Evolutionary conservation across 169 alveolate species (phyloP), one percentile per base, ranked within the genome.

Genomic region (Plasmodium knowlesi): DNA sequence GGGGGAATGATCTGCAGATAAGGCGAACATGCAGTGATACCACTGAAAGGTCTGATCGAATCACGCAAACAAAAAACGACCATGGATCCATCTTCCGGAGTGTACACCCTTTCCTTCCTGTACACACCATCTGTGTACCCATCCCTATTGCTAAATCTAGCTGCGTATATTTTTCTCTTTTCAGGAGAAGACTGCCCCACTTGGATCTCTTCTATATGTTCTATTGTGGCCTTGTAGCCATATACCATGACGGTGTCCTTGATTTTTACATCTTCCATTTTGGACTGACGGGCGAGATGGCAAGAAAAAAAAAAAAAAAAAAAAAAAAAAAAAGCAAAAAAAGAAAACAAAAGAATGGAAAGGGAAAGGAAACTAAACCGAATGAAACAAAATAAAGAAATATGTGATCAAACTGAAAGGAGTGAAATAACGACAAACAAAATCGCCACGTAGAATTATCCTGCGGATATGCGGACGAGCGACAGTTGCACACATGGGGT

Each of bases 221-320:
- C 53, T 0, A 88, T 61, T 34, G 61, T 79, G 30, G 94, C 80
- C 53, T 88, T 88, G 72, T 79, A 86, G 53, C 94, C 94, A 79
- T 88, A 88, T 32, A 88, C 57, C 94, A 88, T 88, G 37, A 88
- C 94, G 50, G 54, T 80, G 46, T 88, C 94, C 10, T 88, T 70
- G 30, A 78, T 74, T 1, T 28, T 61, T 34, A 78, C 94, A 79
- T 88, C 71, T 61, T 88, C 34, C 53, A 34, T 79, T 43, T 74
- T 4, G 28, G 22, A 83, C 32, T 28, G 41, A n/a, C 10, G 22
- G 32, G 46, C 12, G 72, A 57, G 16, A 3, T 67, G 19, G 76
- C 34, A 9, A 19, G 5, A 19, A 61, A 61, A 22, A 22, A 22
- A 61, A 25, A 9, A 16, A 61, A 61, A 25, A 9, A 16, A 61